Evolutionary conservation across 331 rosid genomes (phyloP), one percentile per base, ranked within the genome.

Genomic region (Acacia pycnantha): DNA sequence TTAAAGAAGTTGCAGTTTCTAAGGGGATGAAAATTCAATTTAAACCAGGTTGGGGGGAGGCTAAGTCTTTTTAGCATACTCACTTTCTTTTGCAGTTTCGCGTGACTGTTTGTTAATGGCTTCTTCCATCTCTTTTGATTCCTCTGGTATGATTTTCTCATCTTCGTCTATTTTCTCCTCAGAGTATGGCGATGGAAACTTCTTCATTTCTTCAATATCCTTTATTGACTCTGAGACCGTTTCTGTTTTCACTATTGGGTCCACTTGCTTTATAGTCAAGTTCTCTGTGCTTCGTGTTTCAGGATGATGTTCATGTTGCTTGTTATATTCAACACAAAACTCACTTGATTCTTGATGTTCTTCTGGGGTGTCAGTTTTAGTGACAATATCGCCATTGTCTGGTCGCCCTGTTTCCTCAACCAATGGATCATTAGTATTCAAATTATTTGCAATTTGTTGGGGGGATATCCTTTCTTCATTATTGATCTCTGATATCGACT

Each of bases 361-460:
- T 43, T 77, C 88, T 66, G 58, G 35, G 15, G 43, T 70, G 31
- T 56, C 65, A 48, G 31, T 58, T 73, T 46, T 44, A 24, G 73
- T 67, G 65, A 59, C 56, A 40, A 40, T 61, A 47, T 31, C 64
- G 27, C 64, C 69, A 37, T 26, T 53, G 48, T 59, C 54, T 76
- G 41, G 80, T 53, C 70, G 58, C 69, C 24, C 46, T 76, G 82
- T 74, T 77, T 83, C 80, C 73, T 84, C 82, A 70, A 26, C 70
- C 51, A 75, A 26, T 31, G 33, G 47, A 74, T 70, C 33, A 75
- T 65, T 75, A 69, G 77, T 33, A 74, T 64, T 51, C 82, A 58
- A 40, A 50, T 59, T 53, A 14, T 69, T 51, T 53, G 66, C 79
- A 74, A 50, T 70, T 19, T 58, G 47, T 62, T 69, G 35, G 65